A percentile compares a stretch with the other conserved stretches of the same genome.
Evolutionary conservation across 331 rosid genomes (phyloP).

Genomic region (Quercus phellos): DNA sequence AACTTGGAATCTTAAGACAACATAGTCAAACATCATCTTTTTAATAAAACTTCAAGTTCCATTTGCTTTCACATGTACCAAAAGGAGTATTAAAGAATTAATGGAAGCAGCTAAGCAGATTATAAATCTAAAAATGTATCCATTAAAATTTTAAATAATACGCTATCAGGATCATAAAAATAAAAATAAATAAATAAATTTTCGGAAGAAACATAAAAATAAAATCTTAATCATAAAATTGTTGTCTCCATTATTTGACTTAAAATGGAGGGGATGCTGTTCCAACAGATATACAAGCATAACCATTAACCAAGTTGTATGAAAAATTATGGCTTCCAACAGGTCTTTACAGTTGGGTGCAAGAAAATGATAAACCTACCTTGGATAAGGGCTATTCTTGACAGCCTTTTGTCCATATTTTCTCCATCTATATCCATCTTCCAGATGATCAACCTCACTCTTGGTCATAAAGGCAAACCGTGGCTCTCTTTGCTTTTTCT

Average conservation of each 20-base stretch:
- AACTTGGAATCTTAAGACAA: not conserved
- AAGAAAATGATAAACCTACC: slow-evolving; percentile 39
- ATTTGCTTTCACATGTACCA: not conserved
- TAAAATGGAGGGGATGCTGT: too few relatives aligned
- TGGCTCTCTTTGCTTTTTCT: slow-evolving; percentile 75
- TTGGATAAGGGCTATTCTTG: slow-evolving; percentile 88
- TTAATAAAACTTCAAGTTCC: not conserved
- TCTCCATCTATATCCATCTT: slow-evolving; percentile 98
- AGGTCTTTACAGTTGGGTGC: not conserved
- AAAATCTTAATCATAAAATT: too few relatives aligned
- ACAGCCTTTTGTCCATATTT: slow-evolving; percentile 97
- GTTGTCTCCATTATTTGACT: too few relatives aligned
- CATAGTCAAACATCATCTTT: not conserved
- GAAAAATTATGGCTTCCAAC: not conserved
- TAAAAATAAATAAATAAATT: too few relatives aligned
- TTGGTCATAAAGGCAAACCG: slow-evolving; percentile 92
- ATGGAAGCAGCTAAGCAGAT: not conserved
- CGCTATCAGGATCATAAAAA: too few relatives aligned
- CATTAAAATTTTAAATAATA: too few relatives aligned
- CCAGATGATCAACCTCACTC: slow-evolving; percentile 94
- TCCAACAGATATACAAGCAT: too few relatives aligned
- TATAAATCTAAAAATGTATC: not conserved
- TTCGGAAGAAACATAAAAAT: too few relatives aligned
- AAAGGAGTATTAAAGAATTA: not conserved
- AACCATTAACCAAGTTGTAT: not conserved